Base-by-base conservation (phyloP, 2,329 filamentous ascomycete genomes). In the Scytalidium sp. region DNA sequence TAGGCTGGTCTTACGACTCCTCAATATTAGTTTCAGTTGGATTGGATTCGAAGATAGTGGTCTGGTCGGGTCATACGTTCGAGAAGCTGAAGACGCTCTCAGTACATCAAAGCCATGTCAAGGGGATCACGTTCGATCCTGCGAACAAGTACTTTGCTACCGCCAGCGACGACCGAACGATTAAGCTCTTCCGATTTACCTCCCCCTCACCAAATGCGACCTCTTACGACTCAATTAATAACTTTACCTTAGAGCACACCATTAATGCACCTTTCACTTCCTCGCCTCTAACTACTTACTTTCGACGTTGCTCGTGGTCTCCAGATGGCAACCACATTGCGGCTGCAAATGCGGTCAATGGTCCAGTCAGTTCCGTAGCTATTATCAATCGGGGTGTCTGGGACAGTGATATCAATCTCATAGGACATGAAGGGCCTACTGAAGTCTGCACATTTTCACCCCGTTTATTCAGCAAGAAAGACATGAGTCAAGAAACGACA, bases 81-180 rank as follows among this genome's bases (percentile, higher is more conserved):
- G 94, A 99, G 73, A 97, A 96, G 73, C 79, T 99, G 58, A 97
- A 97, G 78, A 93, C 90, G 3, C 75, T 99, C 4, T 85, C 91
- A 2, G 87, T 92, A 51, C 94, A 99, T 69, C 90, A 96, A 67
- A 97, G 91, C 67, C 95, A 97, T 67, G 94, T 99, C 73, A 99
- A 99, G 69, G 94, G 95, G 54, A 95, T 99, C 62, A 96, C 93
- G 0, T 99, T 99, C 65, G 94, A 99, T 65, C 94, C 94, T 1
- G 94, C 94, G 40, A 97, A 97, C 74, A 99, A 97, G 67, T 99
- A 96, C 75, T 99, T 99, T 70, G 94, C 95, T 15, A 99, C 95
- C 0, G 92, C 95, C 2, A 96, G 91, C 71, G 94, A 99, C 67
- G 94, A 99, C 69, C 85, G 94, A 52, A 93, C 91, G 2, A 96